Evolutionary conservation across 306 rosid genomes (phyloP).

Genomic region (Begonia peltatifolia): DNA sequence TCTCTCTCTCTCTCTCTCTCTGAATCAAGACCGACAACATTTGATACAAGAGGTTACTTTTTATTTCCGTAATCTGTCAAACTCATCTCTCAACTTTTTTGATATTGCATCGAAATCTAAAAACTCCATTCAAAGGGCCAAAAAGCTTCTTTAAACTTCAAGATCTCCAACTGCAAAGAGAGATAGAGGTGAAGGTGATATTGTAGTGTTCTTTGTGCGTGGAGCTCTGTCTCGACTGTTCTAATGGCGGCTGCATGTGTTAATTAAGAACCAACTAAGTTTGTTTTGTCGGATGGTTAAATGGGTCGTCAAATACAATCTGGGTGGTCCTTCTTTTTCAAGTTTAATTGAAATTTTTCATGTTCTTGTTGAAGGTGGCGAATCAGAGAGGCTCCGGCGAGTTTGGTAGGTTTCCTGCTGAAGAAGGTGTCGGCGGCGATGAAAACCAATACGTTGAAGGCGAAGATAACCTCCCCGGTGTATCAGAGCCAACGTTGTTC

Average conservation of each 20-base stretch:
- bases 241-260: slow-evolving; percentile 7
- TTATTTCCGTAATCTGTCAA: too few species aligned
- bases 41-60: too few species aligned
- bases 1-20: neutral
- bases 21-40: too few species aligned
- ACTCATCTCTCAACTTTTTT: too few species aligned
- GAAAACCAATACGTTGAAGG: neutral
- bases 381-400: slow-evolving; percentile 22
- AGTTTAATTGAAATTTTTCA: slow-evolving; percentile 8
- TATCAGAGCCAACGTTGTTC: neutral
- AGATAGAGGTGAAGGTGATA: too few species aligned
- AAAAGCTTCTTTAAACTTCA: too few species aligned
- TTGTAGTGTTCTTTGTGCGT: too few species aligned
- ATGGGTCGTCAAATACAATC: neutral
- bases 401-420: slow-evolving; percentile 11
- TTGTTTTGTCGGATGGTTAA: neutral
- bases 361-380: slow-evolving; percentile 47
- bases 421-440: slow-evolving; percentile 8
- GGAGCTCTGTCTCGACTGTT: neutral
- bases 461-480: neutral
- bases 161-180: too few species aligned
- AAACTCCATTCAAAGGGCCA: too few species aligned
- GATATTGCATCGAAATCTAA: too few species aligned
- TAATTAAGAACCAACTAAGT: neutral
- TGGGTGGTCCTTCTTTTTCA: neutral